Evolutionary conservation across 768 basidiomycete species (phyloP).

Genomic region (Lactifluus volemus): DNA sequence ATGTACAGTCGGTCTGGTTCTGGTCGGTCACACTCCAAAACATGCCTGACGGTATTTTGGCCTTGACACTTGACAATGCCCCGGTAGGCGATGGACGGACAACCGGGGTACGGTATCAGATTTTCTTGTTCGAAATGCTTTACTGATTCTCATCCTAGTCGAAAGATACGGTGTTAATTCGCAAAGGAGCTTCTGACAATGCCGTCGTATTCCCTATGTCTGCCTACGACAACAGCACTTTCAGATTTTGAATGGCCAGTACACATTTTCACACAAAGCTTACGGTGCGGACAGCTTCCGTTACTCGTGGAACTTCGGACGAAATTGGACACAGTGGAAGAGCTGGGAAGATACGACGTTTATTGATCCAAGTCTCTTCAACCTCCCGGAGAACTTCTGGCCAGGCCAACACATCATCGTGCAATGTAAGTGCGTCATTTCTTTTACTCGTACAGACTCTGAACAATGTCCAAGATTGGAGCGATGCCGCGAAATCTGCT

Average conservation of each 20-base stretch:
- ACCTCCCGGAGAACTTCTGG: constrained; percentile 52
- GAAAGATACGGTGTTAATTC: constrained; percentile 66
- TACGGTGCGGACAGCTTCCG: constrained; percentile 82
- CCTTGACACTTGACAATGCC: constrained; percentile 58
- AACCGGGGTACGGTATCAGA: constrained; percentile 43
- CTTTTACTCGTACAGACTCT: background rate
- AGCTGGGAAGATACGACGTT: constrained; percentile 67
- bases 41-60: constrained; percentile 76
- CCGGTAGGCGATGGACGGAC: constrained; percentile 31
- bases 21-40: constrained; percentile 70
- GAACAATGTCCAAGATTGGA: constrained; percentile 56
- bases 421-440: constrained; percentile 53
- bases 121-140: background rate
- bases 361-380: constrained; percentile 52
- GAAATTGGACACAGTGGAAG: constrained; percentile 75
- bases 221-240: constrained; percentile 62
- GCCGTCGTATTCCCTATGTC: constrained; percentile 80
- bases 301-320: constrained; percentile 80
- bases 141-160: constrained; percentile 29
- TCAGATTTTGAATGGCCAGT: constrained; percentile 54
- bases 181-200: constrained; percentile 70
- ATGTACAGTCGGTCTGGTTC: constrained; percentile 49
- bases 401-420: constrained; percentile 76
- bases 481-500: constrained; percentile 50
- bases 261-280: constrained; percentile 73